Percentiles rank a stretch among this genome's conserved stretches.
These are phyloP conservation scores for Halophytophthora polymorphica DNA, from an alignment of 352 stramenopile genomes.

Conservation along the genomic window DNA sequence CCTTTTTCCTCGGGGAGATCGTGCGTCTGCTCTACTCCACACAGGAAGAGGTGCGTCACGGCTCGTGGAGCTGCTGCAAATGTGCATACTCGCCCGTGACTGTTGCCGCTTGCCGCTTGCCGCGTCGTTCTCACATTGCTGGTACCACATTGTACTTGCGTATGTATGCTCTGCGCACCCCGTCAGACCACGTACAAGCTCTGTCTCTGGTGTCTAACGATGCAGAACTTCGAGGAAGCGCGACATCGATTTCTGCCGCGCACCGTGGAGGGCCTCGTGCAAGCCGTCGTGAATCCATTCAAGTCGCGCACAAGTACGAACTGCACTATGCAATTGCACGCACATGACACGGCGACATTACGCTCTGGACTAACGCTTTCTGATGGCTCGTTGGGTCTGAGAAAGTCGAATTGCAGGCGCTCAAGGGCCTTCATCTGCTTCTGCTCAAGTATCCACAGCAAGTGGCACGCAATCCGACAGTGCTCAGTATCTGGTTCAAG, in stretches of 20 bases:
- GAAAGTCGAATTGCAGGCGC: constrained; percentile 54
- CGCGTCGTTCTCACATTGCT: no score
- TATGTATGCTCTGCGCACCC: no score
- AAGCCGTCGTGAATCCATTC: constrained; percentile 71
- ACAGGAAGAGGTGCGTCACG: constrained; percentile 39
- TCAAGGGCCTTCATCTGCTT: constrained; percentile 57
- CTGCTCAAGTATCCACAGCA: constrained; percentile 49
- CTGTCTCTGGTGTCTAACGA: constrained; percentile 60
- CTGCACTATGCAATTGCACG: constrained; percentile 4
- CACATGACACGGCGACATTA: not conserved
- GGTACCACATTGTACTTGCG: no score
- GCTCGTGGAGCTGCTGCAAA: no score
- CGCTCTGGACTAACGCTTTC: constrained; percentile 3
- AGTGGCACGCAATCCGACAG: constrained; percentile 19
- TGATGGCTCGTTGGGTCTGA: not conserved
- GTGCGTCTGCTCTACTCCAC: constrained; percentile 51
- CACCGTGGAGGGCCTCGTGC: constrained; percentile 59
- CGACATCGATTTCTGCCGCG: constrained; percentile 45
- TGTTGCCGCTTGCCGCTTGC: no score
- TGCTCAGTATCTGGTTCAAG: constrained; percentile 45
- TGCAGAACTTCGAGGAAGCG: constrained; percentile 51
- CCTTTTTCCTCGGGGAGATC: constrained; percentile 45
- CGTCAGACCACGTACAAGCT: constrained; percentile 57
- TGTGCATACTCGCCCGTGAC: not conserved
- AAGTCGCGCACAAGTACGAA: constrained; percentile 57